Conservation (phyloP, 768 basidiomycete species). For the Russula ochroleuca region DNA sequence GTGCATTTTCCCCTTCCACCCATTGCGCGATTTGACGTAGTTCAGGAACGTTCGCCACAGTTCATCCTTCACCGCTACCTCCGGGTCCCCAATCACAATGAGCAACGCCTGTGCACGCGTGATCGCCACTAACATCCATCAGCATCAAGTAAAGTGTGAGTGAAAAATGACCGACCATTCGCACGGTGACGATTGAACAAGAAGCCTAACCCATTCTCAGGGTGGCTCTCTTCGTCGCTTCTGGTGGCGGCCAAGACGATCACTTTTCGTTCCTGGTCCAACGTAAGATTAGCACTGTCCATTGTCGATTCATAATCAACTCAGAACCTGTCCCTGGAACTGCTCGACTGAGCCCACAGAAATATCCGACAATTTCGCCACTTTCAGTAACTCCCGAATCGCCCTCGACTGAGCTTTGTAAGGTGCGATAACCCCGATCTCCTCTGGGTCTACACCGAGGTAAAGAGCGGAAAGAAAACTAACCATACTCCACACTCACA, state of each 20-base stretch:
- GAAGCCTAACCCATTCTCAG: slow-evolving; percentile 35
- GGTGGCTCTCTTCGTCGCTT: slow-evolving; percentile 32
- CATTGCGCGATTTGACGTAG: slow-evolving; percentile 46
- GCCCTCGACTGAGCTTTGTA: slow-evolving; percentile 39
- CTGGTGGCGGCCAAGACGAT: slow-evolving; percentile 39
- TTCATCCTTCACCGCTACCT: slow-evolving; percentile 53
- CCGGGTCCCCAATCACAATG: slow-evolving; percentile 58
- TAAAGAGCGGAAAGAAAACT: not conserved
- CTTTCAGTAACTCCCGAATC: slow-evolving; percentile 32
- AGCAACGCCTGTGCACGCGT: slow-evolving; percentile 63
- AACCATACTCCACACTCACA: slow-evolving; percentile 29
- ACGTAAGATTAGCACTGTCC: not conserved
- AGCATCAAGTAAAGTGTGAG: not conserved
- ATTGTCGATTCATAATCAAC: not conserved
- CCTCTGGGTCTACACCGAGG: slow-evolving; percentile 27
- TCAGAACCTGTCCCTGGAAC: slow-evolving; percentile 41
- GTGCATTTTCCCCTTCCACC: slow-evolving; percentile 47
- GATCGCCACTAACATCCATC: slow-evolving; percentile 47
- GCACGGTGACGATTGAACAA: slow-evolving; percentile 37
- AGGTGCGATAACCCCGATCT: slow-evolving; percentile 41
- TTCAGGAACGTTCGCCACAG: slow-evolving; percentile 57
- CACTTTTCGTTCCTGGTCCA: slow-evolving; percentile 36
- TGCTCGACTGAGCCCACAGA: slow-evolving; percentile 41
- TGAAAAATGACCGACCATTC: slow-evolving; percentile 34
- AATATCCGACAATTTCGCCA: slow-evolving; percentile 23